Evolutionary conservation across 441 rosid species (phyloP), one percentile per base, ranked within the genome.

Genomic region (Euphorbia corollata): DNA sequence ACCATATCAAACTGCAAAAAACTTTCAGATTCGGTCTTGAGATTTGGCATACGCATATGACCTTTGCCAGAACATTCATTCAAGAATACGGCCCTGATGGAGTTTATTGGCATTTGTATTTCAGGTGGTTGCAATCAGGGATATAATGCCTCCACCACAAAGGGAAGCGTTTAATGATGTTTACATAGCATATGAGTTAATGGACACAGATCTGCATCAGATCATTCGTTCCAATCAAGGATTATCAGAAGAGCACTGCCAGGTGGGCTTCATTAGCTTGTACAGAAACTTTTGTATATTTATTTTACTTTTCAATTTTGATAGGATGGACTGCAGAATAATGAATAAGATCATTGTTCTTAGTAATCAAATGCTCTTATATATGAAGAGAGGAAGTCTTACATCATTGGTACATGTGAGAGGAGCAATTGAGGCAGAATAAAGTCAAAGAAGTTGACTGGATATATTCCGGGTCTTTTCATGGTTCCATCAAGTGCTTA

Each of bases 51-150:
- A 24, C 41, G 16, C 2, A 6, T 43, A 10, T 45, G 30, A 27
- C 3, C 41, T 41, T 41, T 16, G 34, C 56, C 50, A 4, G 0
- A 16, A 41, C 23, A 7, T 20, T 55, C 15, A 22, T 20, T 65
- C 50, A 61, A 43, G 22, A 55, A 62, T 61, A 43, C 55, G 16
- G 53, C 20, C 65, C 19, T 55, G 6, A 24, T 34, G 51, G 20
- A 13, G 10, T 59, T 22, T 45, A 9, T 19, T 5, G 68, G 64
- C 45, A 15, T 20, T 43, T 71, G 58, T 65, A 12, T 18, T 71
- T 67, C 83, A 92, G 98, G 87, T 92, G 68, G 86, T 92, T 74
- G 92, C 82, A 70, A 87, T 92, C 77, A 88, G 86, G 84, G 98
- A 92, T 81, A 78, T 90, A 66, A 82, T 92, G 51, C 81, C 94